Base-by-base conservation (phyloP, 805 yeast genomes). In the Pichia nakasei region DNA sequence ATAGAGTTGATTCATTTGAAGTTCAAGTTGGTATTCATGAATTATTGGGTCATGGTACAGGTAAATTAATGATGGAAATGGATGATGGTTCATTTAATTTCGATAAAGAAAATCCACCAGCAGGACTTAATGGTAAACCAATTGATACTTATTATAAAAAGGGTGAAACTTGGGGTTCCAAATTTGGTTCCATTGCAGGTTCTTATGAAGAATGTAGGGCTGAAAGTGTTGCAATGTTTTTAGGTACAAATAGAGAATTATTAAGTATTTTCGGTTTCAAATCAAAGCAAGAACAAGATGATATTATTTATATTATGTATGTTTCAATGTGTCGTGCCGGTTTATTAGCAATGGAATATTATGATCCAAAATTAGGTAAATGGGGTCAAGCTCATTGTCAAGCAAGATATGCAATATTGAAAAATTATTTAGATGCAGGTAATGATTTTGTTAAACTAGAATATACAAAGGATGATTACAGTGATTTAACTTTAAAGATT, bases 341-440 rank as follows among this genome's bases (percentile, higher is more conserved):
- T 46, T 67, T 87, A 40, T 57, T 83, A 31, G 91, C 85, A 8
- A 70, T 87, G 57, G 95, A 87, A 61, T 85, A 73, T 60, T 87
- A 94, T 87, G 95, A 87, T 61, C 95, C 95, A 34, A 64, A 64
- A 37, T 73, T 85, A 24, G 67, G 69, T 47, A 86, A 85, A 64
- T 87, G 96, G 95, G 96, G 96, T 26, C 96, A 87, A 66, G 80
- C 96, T 13, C 96, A 87, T 61, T 85, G 86, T 87, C 95, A 86
- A 66, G 96, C 95, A 4, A 72, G 96, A 62, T 87, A 74, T 64
- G 85, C 93, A 27, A 86, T 87, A 52, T 71, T 85, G 72, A 85
- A 84, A 66, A 73, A 81, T 13, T 79, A 85, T 58, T 64, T 83
- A 54, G 71, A 78, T 43, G 81, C 87, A 1, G 80, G 83, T 24